Evolutionary conservation across 768 basidiomycete genomes (phyloP).

Genomic region (Heimioporus sp.): DNA sequence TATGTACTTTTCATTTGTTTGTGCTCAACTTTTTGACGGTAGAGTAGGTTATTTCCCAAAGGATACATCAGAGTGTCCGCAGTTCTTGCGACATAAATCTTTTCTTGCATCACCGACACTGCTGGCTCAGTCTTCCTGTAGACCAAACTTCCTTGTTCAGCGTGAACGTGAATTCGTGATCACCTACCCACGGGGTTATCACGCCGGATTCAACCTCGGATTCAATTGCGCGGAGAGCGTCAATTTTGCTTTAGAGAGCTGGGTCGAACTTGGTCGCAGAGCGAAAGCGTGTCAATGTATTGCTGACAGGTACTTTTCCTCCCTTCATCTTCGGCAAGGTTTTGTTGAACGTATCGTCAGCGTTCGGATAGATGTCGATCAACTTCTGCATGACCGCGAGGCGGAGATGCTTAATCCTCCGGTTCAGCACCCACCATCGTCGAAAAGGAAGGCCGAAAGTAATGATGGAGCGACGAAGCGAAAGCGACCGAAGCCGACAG

Average conservation of each 20-base stretch:
- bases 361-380: conserved; percentile 92
- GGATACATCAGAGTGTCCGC: conserved; percentile 80
- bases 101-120: conserved; percentile 88
- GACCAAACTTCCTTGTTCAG: conserved; percentile 87
- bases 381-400: conserved; percentile 68
- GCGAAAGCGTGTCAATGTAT: conserved; percentile 78
- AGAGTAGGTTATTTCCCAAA: conserved; percentile 81
- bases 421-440: conserved; percentile 10
- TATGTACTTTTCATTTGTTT: conserved; percentile 30
- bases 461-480: conserved; percentile 27
- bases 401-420: conserved; percentile 35
- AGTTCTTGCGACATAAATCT: conserved; percentile 96
- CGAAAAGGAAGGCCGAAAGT: conserved; percentile 40
- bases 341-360: conserved; percentile 39
- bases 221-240: conserved; percentile 97
- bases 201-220: conserved; percentile 95
- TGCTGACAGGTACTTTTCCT: conserved; percentile 57
- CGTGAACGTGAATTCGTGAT: conserved; percentile 95
- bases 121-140: conserved; percentile 75
- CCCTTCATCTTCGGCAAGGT: neutral
- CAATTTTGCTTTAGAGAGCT: conserved; percentile 94
- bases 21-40: conserved; percentile 3
- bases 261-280: conserved; percentile 83
- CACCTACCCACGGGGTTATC: conserved; percentile 92
- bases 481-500: conserved; percentile 24